A percentile compares a stretch with the other conserved stretches of the same genome.
Conservation (phyloP, 768 basidiomycete genomes). For the Naganishia friedmannii region DNA sequence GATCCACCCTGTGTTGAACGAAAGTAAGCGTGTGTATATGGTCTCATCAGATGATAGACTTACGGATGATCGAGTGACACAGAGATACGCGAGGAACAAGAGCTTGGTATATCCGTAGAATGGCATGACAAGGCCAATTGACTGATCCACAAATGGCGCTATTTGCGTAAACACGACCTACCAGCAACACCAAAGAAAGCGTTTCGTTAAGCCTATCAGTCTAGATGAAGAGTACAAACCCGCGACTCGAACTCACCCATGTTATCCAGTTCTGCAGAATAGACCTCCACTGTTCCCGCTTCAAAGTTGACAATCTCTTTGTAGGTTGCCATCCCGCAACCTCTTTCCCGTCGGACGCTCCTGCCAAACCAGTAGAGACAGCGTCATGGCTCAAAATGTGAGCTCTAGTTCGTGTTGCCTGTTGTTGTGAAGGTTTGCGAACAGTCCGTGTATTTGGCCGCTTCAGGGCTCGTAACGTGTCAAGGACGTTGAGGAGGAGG, state of each 20-base stretch:
- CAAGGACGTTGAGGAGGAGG: conserved; percentile 6
- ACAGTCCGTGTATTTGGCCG: not conserved
- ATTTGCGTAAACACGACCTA: conserved; percentile 1
- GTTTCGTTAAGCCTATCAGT: not conserved
- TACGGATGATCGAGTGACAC: conserved; percentile 16
- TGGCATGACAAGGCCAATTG: not conserved
- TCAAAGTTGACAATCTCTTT: conserved; percentile 2
- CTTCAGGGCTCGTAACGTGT: conserved; percentile 5
- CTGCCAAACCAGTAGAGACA: not conserved
- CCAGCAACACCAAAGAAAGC: not conserved
- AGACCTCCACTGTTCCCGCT: conserved; percentile 12
- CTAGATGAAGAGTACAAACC: not conserved
- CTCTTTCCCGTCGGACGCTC: not conserved
- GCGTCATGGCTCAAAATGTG: not conserved
- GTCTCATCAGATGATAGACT: not conserved
- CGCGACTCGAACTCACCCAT: conserved; percentile 9
- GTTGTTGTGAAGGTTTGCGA: not conserved
- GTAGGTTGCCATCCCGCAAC: conserved; percentile 8
- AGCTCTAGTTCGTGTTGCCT: not conserved
- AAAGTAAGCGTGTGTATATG: not conserved
- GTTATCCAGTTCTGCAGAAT: conserved; percentile 18
- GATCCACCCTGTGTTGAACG: not conserved
- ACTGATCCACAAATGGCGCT: conserved; percentile 10
- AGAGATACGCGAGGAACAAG: conserved; percentile 11
- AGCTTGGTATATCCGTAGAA: conserved; percentile 12